phyloP scores from a whole-genome alignment of 176 grass and related monocot genomes.

The Carex pumila region DNA sequence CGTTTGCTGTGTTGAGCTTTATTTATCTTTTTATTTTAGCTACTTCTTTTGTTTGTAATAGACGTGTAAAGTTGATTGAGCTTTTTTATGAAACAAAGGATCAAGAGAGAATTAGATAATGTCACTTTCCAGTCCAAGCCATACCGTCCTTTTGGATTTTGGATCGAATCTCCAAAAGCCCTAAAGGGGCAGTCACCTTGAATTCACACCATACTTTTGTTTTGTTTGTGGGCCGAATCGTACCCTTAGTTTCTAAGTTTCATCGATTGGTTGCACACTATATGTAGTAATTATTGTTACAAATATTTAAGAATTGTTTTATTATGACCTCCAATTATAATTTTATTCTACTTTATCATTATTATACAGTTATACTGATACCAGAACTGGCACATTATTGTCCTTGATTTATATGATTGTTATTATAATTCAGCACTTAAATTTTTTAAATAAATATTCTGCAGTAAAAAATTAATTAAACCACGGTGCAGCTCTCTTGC shows the following conservation, averaged over 20 bases:
- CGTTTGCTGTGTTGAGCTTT: too few relatives aligned
- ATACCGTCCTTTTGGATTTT: neutral
- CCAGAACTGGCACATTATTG: neutral
- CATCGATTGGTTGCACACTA: neutral
- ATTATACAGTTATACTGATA: too few relatives aligned
- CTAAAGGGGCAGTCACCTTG: neutral
- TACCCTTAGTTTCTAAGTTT: neutral
- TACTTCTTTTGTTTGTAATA: neutral
- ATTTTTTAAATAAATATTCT: neutral
- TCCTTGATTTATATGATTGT: neutral
- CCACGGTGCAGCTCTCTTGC: slow-evolving; percentile 67
- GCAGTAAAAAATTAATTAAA: neutral
- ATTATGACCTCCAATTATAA: too few relatives aligned
- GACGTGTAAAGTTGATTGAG: neutral
- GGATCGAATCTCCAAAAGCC: neutral
- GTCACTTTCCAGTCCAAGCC: neutral
- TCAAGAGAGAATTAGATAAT: neutral
- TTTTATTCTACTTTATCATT: too few relatives aligned
- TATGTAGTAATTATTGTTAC: too few relatives aligned
- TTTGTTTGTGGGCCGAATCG: neutral
- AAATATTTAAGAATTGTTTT: too few relatives aligned
- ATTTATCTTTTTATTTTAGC: too few relatives aligned
- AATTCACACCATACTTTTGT: neutral
- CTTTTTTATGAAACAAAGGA: neutral
- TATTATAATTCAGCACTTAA: neutral